Base-by-base conservation (phyloP, 225 moss, liverwort and hornwort species). In the Pseudoscleropodium purum region DNA sequence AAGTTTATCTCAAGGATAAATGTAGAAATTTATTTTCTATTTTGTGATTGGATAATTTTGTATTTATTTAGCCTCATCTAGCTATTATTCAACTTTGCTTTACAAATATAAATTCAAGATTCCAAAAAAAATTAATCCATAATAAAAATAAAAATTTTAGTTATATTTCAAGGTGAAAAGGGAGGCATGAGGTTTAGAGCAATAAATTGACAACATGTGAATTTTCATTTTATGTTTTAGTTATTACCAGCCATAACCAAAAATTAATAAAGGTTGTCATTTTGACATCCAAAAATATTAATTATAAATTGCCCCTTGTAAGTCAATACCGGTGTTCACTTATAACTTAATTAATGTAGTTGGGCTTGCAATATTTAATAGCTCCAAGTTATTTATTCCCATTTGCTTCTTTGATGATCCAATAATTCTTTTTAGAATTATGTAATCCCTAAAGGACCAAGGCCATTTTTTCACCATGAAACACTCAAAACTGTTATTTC, bases 1-100 rank as follows among this genome's bases (percentile, higher is more conserved):
- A 30, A 45, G 17, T 74, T 18, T 45, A 2, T 75, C 14, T 47
- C 2, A 15, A 30, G 1, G 18, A 47, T 45, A 75, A 47, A 47
- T 75, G 30, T 18, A 47, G 4, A 75, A 75, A 18, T 30, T 30
- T 47, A 4, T 30, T 18, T 0, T 3, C 6, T 30, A 4, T 11
- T 29, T 30, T 47, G 18, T 4, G 0, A 4, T 47, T 0, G 0
- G 0, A 30, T 30, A 18, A 7, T 10, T 30, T 75, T 11, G 3
- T 18, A 45, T 75, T 30, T 30, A 13, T 6, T 18, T 47, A 6
- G 10, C 30, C 11, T 18, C 18, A 47, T 4, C 11, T 47, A 30
- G 10, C 29, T 74, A 43, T 9, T 9, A 29, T 15, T 0, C 5
- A 4, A 43, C 43, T 73, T 74, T 17, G 2, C 27, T 43, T 73